Conservation (phyloP, 257 asterid species). For the Fraxinus excelsior region DNA sequence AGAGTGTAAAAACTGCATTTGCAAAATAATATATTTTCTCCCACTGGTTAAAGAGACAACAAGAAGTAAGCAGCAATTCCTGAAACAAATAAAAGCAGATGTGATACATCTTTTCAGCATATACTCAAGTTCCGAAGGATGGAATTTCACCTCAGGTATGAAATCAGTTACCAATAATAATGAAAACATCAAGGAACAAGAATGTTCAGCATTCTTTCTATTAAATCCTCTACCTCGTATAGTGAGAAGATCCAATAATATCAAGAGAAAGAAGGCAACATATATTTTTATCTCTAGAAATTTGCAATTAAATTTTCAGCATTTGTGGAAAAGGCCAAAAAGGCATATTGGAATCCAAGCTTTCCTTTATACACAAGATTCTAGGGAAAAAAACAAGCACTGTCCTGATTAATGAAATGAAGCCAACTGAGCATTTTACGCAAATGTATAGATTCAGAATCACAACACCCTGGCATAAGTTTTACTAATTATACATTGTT, state of each 20-base stretch:
- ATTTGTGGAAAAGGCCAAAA: neutral
- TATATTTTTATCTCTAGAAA: neutral
- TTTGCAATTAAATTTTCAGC: neutral
- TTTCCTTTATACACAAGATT: neutral
- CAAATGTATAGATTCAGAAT: neutral
- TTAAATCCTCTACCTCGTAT: neutral
- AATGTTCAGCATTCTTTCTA: neutral
- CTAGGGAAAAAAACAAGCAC: neutral
- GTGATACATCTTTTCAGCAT: neutral
- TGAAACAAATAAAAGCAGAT: neutral
- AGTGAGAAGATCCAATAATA: neutral
- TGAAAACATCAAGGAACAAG: conserved; percentile 3
- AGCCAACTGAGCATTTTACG: neutral
- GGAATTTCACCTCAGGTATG: neutral
- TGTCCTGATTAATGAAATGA: neutral
- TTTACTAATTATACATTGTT: neutral
- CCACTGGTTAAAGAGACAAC: neutral
- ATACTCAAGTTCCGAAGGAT: neutral
- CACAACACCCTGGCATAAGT: neutral
- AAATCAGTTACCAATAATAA: neutral
- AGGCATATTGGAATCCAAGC: neutral
- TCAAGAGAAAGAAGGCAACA: neutral
- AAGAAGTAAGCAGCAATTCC: neutral
- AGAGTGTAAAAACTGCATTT: neutral
- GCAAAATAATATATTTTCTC: neutral